Base-by-base conservation (phyloP, 495 filamentous ascomycete genomes). In the Clavariopsis aquatica region DNA sequence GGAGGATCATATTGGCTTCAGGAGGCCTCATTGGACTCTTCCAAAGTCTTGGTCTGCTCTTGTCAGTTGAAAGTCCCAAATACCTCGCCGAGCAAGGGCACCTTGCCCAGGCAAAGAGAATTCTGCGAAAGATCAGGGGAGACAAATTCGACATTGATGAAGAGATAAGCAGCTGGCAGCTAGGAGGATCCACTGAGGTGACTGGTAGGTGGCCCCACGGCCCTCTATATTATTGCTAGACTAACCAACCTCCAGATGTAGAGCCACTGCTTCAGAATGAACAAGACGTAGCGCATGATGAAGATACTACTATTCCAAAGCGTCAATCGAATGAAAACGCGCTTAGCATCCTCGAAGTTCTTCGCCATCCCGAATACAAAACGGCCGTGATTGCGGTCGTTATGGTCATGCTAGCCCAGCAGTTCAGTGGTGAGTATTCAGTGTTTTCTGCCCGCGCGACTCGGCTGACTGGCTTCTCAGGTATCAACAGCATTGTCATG, bases 401-500 rank as follows among this genome's bases (percentile, higher is more conserved):
- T 20, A 91, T 87, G 3, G 87, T 96, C 65, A 98, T 98, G 95
- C 78, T 93, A 36, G 87, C 90, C 9, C 94, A 98, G 71, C 94
- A 98, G 72, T 80, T 98, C 23, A 73, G 71, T 65, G 77, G 76
- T 75, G 68, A 20, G 72, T 66, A 6, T 34, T 36, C 28, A 4
- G 4, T 12, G 10, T 4, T 27, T 41, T 17, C 3, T 9, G 51
- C 31, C 12, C 31, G 6, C 20, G 36, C 8, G 0, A 15, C 22
- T 7, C 12, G 7, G 4, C 17, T 43, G 26, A 59, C 60, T 59
- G 38, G 54, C 22, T 23, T 36, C 13, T 1, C 85, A 29, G 93
- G 93, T 27, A 92, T 98, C 78, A 98, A 98, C 80, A 92, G 89
- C 58, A 92, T 98, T 68, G 87, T 98, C 74, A 96, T 98, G 92